Evolutionary conservation across 2,329 filamentous ascomycete genomes (phyloP).

Genomic region (Sodiomyces alkalinus): DNA sequence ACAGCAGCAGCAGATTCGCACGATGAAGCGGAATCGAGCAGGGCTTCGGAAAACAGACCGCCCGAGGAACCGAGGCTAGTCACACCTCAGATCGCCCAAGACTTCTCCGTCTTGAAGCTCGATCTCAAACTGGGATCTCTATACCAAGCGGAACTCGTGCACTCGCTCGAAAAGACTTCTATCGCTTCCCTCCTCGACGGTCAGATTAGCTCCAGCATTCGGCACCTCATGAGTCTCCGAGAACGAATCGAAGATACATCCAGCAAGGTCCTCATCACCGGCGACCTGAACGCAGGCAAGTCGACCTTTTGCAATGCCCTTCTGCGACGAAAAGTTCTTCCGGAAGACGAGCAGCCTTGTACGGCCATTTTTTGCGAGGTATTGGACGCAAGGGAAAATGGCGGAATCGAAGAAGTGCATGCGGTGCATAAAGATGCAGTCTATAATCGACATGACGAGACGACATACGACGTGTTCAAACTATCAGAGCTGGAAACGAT

Average conservation of each 20-base stretch:
- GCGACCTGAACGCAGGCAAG: constrained; percentile 92
- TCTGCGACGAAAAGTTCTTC: constrained; percentile 76
- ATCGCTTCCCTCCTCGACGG: constrained; percentile 84
- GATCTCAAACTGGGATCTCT: constrained; percentile 81
- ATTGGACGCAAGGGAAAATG: constrained; percentile 80
- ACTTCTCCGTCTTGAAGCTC: constrained; percentile 90
- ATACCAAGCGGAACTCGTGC: constrained; percentile 79
- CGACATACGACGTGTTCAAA: constrained; percentile 78
- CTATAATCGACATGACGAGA: constrained; percentile 85
- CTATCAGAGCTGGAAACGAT: constrained; percentile 72
- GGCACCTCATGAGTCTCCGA: constrained; percentile 71
- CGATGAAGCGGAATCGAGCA: constrained; percentile 55
- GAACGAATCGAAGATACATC: constrained; percentile 95
- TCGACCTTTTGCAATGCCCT: constrained; percentile 99
- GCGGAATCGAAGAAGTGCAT: constrained; percentile 85
- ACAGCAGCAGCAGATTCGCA: constrained; percentile 42
- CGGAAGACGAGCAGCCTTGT: constrained; percentile 95
- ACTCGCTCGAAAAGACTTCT: constrained; percentile 84
- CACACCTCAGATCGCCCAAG: constrained; percentile 82
- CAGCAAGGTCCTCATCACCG: constrained; percentile 91
- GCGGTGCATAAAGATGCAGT: constrained; percentile 68
- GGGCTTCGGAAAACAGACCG: constrained; percentile 44
- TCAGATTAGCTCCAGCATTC: constrained; percentile 86
- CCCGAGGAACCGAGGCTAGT: constrained; percentile 66
- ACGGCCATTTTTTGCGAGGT: constrained; percentile 98